Conservation (phyloP, 1,139 yeast genomes). For the Eremothecium coryli region DNA sequence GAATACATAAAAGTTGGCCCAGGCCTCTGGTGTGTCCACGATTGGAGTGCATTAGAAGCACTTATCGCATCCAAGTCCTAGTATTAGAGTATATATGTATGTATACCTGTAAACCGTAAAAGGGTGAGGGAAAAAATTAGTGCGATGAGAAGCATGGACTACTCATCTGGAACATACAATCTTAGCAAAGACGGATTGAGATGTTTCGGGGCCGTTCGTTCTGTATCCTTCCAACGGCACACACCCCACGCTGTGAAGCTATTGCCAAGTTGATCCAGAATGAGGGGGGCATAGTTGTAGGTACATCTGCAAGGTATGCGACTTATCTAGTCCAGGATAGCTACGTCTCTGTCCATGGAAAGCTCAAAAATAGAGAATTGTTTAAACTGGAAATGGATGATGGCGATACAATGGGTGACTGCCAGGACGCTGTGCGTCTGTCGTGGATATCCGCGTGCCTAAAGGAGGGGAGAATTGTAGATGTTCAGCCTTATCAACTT, state of each 20-base stretch:
- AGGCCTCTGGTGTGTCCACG: slow-evolving; percentile 4
- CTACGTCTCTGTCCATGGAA: not conserved
- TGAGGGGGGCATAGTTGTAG: slow-evolving; percentile 33
- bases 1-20: not conserved
- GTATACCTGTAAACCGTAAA: too few relatives aligned
- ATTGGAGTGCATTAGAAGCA: slow-evolving; percentile 2
- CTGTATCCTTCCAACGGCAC: slow-evolving; percentile 20
- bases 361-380: slow-evolving; percentile 3
- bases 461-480: slow-evolving; percentile 4
- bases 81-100: too few relatives aligned
- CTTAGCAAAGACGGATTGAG: too few relatives aligned
- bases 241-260: slow-evolving; percentile 12
- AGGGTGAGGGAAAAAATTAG: too few relatives aligned
- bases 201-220: slow-evolving; percentile 17
- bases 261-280: slow-evolving; percentile 13
- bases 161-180: too few relatives aligned
- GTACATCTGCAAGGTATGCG: not conserved
- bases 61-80: too few relatives aligned
- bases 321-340: not conserved
- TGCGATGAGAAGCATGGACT: too few relatives aligned
- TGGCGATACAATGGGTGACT: not conserved
- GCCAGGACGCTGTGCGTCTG: not conserved
- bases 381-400: not conserved
- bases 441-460: slow-evolving; percentile 9
- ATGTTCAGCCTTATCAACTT: not conserved